Base-by-base conservation (phyloP, 2,329 filamentous ascomycete species). In the Onygenales sp. region DNA sequence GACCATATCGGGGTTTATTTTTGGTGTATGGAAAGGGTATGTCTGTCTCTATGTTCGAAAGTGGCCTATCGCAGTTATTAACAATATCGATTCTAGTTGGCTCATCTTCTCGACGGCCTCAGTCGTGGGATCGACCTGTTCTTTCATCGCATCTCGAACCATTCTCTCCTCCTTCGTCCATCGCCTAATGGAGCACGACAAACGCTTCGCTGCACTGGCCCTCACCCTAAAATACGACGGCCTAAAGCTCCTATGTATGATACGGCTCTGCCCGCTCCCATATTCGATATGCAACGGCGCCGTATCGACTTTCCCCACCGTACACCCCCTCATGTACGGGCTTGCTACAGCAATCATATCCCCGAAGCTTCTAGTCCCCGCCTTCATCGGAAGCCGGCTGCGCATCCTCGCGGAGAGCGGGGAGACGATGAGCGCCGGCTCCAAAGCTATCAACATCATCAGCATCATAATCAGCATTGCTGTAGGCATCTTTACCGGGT, bases 271-370 rank as follows among this genome's bases (percentile, higher is more conserved):
- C 64, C 93, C 93, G 2, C 68, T 98, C 56, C 93, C 93, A 11
- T 98, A 95, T 68, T 93, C 87, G 51, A 75, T 97, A 60, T 91
- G 87, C 65, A 98, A 98, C 66, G 93, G 90, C 49, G 95, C 95
- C 56, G 82, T 98, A 52, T 89, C 89, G 33, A 97, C 93, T 1
- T 91, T 98, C 57, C 91, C 91, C 2, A 95, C 87, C 34, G 88
- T 98, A 36, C 80, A 84, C 27, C 87, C 87, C 42, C 68, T 79
- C 56, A 81, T 81, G 46, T 97, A 94, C 72, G 85, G 84, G 34
- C 67, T 90, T 45, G 92, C 93, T 5, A 97, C 92, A 0, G 85
- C 88, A 2, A 74, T 92, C 13, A 84, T 90, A 9, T 83, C 80
- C 11, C 93, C 93, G 6, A 98, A 97, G 65, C 77, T 98, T 14